These are phyloP conservation scores for Elongisporangium anandrum DNA, from an alignment of 352 stramenopile genomes.

Conservation along the genomic window DNA sequence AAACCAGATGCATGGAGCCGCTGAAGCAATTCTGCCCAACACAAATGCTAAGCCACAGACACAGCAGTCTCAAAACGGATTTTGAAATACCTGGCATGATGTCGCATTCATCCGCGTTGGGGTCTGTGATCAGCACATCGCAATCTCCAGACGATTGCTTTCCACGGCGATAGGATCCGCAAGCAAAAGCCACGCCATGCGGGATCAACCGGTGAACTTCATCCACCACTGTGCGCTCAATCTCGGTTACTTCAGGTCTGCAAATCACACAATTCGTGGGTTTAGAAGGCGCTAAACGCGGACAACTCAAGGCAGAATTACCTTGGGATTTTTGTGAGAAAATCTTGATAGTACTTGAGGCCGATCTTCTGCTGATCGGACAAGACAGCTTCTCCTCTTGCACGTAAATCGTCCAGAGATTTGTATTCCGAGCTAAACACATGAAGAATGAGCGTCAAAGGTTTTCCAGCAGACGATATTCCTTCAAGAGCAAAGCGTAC, in stretches of 20 bases:
- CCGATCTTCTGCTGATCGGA: slow-evolving; percentile 71
- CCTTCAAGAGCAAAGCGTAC: slow-evolving; percentile 15
- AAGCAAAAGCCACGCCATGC: slow-evolving; percentile 54
- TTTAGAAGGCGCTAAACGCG: background rate
- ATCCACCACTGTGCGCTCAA: slow-evolving; percentile 71
- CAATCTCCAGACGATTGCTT: slow-evolving; percentile 68
- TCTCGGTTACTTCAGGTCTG: slow-evolving; percentile 66
- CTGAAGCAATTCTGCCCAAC: slow-evolving; percentile 33
- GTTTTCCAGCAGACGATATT: no score
- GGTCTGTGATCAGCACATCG: slow-evolving; percentile 78
- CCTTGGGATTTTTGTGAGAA: slow-evolving; percentile 75
- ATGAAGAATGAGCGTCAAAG: background rate
- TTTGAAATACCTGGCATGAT: slow-evolving; percentile 42
- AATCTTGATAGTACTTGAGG: slow-evolving; percentile 77
- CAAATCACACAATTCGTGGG: background rate
- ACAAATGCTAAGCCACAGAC: background rate
- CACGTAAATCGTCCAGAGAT: slow-evolving; percentile 43
- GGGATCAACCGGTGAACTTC: slow-evolving; percentile 61
- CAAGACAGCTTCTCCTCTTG: slow-evolving; percentile 32
- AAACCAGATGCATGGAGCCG: slow-evolving; percentile 61
- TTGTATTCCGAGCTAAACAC: slow-evolving; percentile 48
- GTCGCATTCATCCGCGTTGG: slow-evolving; percentile 55
- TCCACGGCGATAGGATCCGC: slow-evolving; percentile 77
- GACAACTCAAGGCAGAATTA: slow-evolving; percentile 5
- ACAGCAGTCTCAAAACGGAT: background rate